Evolutionary conservation across 2,329 filamentous ascomycete genomes (phyloP).

Genomic region (Phialemonium atrogriseum): DNA sequence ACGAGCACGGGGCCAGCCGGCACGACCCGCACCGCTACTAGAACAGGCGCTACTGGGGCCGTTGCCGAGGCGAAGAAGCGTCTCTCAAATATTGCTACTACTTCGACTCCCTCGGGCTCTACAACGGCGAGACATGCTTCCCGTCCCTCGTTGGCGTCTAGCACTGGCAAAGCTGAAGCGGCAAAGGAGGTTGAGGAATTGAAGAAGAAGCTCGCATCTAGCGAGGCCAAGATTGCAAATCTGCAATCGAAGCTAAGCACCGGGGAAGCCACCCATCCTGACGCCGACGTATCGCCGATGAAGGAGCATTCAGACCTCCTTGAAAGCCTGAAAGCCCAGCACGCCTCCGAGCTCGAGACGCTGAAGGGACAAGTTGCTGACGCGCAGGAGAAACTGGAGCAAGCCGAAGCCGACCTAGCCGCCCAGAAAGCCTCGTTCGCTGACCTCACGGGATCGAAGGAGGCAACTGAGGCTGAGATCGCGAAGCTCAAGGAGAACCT

Average conservation of each 20-base stretch:
- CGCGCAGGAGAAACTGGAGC: constrained; percentile 39
- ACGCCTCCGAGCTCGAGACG: constrained; percentile 37
- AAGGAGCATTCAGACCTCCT: constrained; percentile 38
- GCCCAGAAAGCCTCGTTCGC: constrained; percentile 39
- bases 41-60: constrained; percentile 25
- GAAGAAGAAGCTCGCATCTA: constrained; percentile 49
- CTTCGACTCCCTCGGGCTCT: constrained; percentile 26
- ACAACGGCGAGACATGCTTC: constrained; percentile 30
- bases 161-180: constrained; percentile 23
- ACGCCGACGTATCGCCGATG: constrained; percentile 30
- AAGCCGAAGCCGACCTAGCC: constrained; percentile 42
- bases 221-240: constrained; percentile 47
- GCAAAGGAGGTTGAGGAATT: constrained; percentile 52
- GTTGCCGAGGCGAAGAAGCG: constrained; percentile 48
- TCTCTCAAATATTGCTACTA: constrained; percentile 41
- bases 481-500: constrained; percentile 41
- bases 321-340: constrained; percentile 39
- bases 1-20: constrained; percentile 25
- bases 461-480: constrained; percentile 39
- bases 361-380: constrained; percentile 40
- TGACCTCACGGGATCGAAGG: constrained; percentile 40
- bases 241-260: constrained; percentile 48
- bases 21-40: constrained; percentile 23
- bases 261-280: no score
- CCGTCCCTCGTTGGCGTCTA: constrained; percentile 26